phyloP scores from a whole-genome alignment of 2,329 filamentous ascomycete genomes.

The Paecilomyces formosus region DNA sequence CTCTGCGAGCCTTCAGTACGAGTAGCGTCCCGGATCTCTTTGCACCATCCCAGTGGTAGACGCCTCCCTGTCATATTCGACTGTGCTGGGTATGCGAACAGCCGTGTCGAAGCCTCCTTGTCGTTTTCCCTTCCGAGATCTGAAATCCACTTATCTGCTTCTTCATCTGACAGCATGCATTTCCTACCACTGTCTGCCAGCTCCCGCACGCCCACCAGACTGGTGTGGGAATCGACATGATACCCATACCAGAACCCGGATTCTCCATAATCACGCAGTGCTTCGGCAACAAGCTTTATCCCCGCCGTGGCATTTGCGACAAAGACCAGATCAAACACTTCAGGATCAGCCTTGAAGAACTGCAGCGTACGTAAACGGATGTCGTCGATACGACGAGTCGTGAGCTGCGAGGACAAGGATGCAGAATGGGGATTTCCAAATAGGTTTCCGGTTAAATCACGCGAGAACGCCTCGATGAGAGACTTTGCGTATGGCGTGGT shows the following conservation, averaged over 20 bases:
- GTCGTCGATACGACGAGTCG: constrained; percentile 68
- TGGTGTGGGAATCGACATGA: constrained; percentile 79
- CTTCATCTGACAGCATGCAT: constrained; percentile 59
- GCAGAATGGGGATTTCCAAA: constrained; percentile 91
- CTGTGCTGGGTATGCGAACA: constrained; percentile 83
- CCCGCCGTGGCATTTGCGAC: constrained; percentile 87
- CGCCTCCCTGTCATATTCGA: constrained; percentile 86
- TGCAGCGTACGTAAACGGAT: constrained; percentile 61
- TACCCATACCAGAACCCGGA: constrained; percentile 76
- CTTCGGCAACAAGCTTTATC: constrained; percentile 78
- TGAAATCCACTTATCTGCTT: constrained; percentile 59
- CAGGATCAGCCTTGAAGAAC: constrained; percentile 75
- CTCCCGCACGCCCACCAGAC: constrained; percentile 72
- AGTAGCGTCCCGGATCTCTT: constrained; percentile 34
- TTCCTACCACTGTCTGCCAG: constrained; percentile 52
- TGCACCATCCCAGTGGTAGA: constrained; percentile 64
- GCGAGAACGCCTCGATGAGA: constrained; percentile 68
- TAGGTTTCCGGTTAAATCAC: constrained; percentile 69
- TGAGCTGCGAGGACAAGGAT: constrained; percentile 70
- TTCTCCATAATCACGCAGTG: constrained; percentile 56
- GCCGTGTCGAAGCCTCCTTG: constrained; percentile 15
- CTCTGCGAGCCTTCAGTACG: constrained; percentile 16
- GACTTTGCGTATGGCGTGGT: constrained; percentile 78
- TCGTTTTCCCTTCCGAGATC: constrained; percentile 15
- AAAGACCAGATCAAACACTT: constrained; percentile 80